Conservation (phyloP, 2,329 filamentous ascomycete genomes). For the Colletotrichum paranaense region DNA sequence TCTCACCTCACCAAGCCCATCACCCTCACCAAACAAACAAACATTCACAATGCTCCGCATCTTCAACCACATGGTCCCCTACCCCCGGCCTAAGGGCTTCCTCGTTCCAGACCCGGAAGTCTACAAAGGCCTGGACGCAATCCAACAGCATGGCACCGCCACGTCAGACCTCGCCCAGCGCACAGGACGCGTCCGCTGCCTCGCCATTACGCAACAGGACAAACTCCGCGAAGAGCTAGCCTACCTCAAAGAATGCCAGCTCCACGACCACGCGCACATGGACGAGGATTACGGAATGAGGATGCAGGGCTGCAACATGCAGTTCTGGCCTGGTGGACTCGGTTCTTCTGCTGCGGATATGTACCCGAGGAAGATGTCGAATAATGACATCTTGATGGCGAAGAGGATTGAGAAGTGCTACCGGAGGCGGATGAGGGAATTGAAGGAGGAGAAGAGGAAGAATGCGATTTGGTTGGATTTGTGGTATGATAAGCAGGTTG, state of each 20-base stretch:
- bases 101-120: background rate
- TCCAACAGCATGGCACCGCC: background rate
- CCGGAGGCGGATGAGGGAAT: background rate
- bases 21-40: background rate
- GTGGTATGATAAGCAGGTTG: background rate
- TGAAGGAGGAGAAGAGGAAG: background rate
- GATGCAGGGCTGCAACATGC: background rate
- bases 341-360: too few species aligned
- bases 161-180: background rate
- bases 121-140: background rate
- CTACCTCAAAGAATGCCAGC: background rate
- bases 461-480: background rate
- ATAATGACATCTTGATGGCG: background rate
- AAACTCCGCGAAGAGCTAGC: background rate
- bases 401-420: background rate
- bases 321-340: background rate
- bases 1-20: too few species aligned
- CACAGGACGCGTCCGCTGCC: background rate
- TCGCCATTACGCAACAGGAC: background rate
- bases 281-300: background rate
- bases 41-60: background rate
- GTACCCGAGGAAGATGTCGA: background rate
- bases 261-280: background rate
- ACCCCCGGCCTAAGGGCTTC: background rate
- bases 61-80: background rate